Evolutionary conservation across 129 eudicot genomes (phyloP), one percentile per base, ranked within the genome.

Genomic region (Lactuca saligna): DNA sequence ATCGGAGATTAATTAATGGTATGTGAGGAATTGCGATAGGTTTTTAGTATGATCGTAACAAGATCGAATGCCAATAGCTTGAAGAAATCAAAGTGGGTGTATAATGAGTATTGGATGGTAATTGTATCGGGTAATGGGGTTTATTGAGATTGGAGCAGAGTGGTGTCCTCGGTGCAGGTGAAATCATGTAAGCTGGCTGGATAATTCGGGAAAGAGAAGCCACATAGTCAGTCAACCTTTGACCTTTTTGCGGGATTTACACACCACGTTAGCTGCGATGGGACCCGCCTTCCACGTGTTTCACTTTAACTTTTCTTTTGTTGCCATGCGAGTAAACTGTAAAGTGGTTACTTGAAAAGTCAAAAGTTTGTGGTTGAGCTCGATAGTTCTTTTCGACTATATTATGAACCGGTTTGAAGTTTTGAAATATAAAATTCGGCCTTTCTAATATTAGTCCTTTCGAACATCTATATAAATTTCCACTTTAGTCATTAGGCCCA

Each of bases 171-270:
- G 55, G 79, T 68, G 75, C 34, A 20, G 72, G 60, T 61, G 57
- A 16, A 2, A 17, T 48, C 48, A 11, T 25, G 29, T n/a, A 7
- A 10, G 63, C 6, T 48, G 53, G 74, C 35, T 65, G 75, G 82
- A 71, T 66, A 76, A 69, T 74, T 54, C 62, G 76, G 54, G 71
- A 34, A 70, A 78, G 82, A 78, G 73, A 78, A 72, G 82, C 82
- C 82, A 78, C 82, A 78, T 72, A 79, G 66, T 63, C 25, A 42
- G 81, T 76, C 81, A 76, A 76, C 6, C n/a, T 69, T 69, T 76
- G 81, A 76, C 75, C 31, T 69, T 69, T 66, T 48, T 3, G 34
- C 41, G 33, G 33, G 3, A 44, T 20, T 5, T 37, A 17, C 16
- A 17, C 37, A 38, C 57, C 66, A 65, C 72, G 78, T 74, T 63